Evolutionary conservation across 805 yeast species (phyloP), one percentile per base, ranked within the genome.

Genomic region (Metschnikowia lunata): DNA sequence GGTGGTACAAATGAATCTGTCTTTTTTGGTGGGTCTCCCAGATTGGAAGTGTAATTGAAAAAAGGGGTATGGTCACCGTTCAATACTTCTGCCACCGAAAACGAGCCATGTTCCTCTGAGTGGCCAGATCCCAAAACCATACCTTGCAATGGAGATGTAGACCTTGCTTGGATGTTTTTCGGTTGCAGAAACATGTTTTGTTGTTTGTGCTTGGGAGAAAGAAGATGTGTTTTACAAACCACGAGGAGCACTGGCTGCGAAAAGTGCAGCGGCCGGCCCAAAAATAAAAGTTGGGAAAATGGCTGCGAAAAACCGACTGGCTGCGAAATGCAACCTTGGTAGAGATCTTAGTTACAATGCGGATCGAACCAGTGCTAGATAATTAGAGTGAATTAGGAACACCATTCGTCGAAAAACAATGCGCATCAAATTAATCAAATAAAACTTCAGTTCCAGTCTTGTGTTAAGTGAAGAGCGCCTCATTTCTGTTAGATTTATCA

Each of bases 31-130:
- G 36, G 42, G 12, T 43, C 46, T 9, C 28, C 13, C 43, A 32
- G 39, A 37, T 13, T 35, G 13, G 34, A 11, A n/a, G 38, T 27
- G 34, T 43, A 37, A 35, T 15, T 14, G 42, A 43, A 43, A 34
- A 35, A 43, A 23, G 46, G 46, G 11, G 46, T 43, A 30, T 43
- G 33, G 23, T 43, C 46, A 14, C 42, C 42, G 26, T 43, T 40
- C 40, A 35, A 35, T 30, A 43, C 15, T 35, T 43, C 46, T 10
- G 39, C 42, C 40, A 38, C 46, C 18, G 39, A 39, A 39, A 39
- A 34, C 26, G 46, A 43, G 15, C 36, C 40, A 14, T 34, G 46
- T 10, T 42, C 39, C n/a, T 43, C 46, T 6, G 34, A 30, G 8
- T 34, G 37, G 13, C 26, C 26, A 39, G 39, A 39, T 7, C 27